Base-by-base conservation (phyloP, 371 early-diverging fungal species). In the Rhizomucor miehei region DNA sequence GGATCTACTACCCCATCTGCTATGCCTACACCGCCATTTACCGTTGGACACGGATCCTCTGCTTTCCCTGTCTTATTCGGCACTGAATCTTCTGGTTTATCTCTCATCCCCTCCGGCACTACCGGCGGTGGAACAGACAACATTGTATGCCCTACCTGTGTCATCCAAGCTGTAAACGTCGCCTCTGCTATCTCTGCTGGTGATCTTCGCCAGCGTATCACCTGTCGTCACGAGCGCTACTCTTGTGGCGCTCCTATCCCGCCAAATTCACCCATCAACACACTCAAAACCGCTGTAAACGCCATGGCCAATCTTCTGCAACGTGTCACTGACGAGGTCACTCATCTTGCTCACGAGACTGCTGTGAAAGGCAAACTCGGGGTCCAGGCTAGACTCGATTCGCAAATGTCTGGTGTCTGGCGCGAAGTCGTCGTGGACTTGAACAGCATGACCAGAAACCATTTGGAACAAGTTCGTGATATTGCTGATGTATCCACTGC, bases 401-500 rank as follows among this genome's bases (percentile, higher is more conserved):
- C 65, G 23, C 52, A 60, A 34, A 69, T 68, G 13, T 72, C 73
- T 6, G 92, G 92, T 24, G 77, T 80, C 16, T 92, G 89, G 89
- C 75, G 73, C 21, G 88, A 89, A 45, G 70, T 89, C 53, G 81
- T 85, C 25, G 72, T 75, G 51, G 80, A 85, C 50, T 70, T 88
- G 56, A 90, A 88, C 54, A 59, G 74, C 43, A 70, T 88, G 86
- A 84, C 86, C 0, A 66, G 63, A 50, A 85, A 81, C 35, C 83
- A 88, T 54, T 75, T 84, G 8, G 69, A 83, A 59, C 88, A 88
- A 59, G 88, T 88, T 3, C 75, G 88, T 29, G 89, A 85, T 56
- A 90, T 90, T 54, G 84, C 85, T 24, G 69, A 80, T 66, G 85
- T 87, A n/a, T 83, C 85, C 47, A 82, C 82, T 6, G 82, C 90